Percentiles rank a stretch among this genome's conserved stretches.
Conservation (phyloP, 352 stramenopile genomes). For the Phytopythium litorale region DNA sequence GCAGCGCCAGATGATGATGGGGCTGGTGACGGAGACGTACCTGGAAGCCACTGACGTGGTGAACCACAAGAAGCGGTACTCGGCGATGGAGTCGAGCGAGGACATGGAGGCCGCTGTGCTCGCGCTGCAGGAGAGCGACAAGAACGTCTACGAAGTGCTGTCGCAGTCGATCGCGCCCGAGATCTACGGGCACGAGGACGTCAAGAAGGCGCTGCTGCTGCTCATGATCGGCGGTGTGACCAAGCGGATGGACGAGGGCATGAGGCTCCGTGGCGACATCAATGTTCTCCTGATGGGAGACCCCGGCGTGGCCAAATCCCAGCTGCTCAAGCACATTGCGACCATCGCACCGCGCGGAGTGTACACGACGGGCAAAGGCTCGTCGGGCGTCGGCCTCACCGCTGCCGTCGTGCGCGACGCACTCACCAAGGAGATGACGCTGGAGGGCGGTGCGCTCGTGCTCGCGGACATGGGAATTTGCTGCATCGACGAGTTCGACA, state of each 20-base stretch:
- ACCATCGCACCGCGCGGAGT: slow-evolving; percentile 95
- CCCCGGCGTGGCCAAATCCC: slow-evolving; percentile 98
- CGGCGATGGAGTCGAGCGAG: slow-evolving; percentile 87
- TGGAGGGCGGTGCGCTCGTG: slow-evolving; percentile 95
- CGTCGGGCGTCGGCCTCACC: slow-evolving; percentile 97
- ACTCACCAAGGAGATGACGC: slow-evolving; percentile 92
- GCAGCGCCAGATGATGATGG: slow-evolving; percentile 95
- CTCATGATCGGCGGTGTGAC: slow-evolving; percentile 95
- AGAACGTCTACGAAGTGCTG: slow-evolving; percentile 92
- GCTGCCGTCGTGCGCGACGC: slow-evolving; percentile 96
- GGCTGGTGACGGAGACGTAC: slow-evolving; percentile 97
- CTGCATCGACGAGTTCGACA: slow-evolving; percentile 99
- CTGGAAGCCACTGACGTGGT: slow-evolving; percentile 94
- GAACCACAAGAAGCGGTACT: slow-evolving; percentile 98
- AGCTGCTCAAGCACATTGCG: slow-evolving; percentile 98
- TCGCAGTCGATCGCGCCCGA: slow-evolving; percentile 96
- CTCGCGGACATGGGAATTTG: slow-evolving; percentile 98
- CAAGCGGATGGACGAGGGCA: slow-evolving; percentile 90
- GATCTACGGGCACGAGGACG: slow-evolving; percentile 99
- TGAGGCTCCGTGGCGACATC: slow-evolving; percentile 98
- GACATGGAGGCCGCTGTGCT: slow-evolving; percentile 79
- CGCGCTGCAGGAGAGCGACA: slow-evolving; percentile 53
- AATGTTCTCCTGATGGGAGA: slow-evolving; percentile 99
- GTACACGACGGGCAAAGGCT: slow-evolving; percentile 99
- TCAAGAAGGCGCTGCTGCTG: slow-evolving; percentile 98